Base-by-base conservation (phyloP, 306 rosid species). In the Vicia villosa region DNA sequence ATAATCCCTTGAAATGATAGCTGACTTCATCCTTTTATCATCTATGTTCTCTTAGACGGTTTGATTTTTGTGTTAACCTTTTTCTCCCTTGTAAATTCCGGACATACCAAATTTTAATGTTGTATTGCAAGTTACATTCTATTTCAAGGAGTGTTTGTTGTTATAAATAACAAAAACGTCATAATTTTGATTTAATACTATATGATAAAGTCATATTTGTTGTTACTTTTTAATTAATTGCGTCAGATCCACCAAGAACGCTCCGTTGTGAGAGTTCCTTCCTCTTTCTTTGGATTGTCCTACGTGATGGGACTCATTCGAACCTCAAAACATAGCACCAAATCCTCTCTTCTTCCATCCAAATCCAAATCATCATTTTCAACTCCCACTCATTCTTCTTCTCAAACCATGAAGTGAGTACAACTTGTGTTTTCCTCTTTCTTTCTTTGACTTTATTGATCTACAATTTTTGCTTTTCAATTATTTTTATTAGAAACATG, bases 341-440 rank as follows among this genome's bases (percentile, higher is more conserved):
- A 30, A 7, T 34, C 38, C 15, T 37, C 77, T 76, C 20, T 56
- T 64, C 69, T 55, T 72, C 83, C 21, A 2, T 12, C 62, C 38
- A n/a, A 72, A 37, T 81, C 81, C 66, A 77, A 74, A 61, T 55
- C 82, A 73, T 49, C 52, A 58, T 61, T 61, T 61, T 16, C 47
- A 26, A 61, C 46, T 15, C 22, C 64, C 64, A 5, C 20, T 5
- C 68, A 22, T 67, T 78, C 84, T 62, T 60, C 17, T 59, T 70
- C 84, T 65, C 68, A 64, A 82, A 74, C 79, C 82, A 86, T 88
- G 92, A 86, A 75, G 96, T 86, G 50, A 83, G 90, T 70, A 3
- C 38, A 34, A 34, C 58, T 75, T 11, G 45, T 6, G 30, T 34
- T 43, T 37, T 52, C 22, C 47, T 47, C 58, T 60, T 8, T 32